Percentiles rank a stretch among this genome's conserved stretches.
phyloP scores from a whole-genome alignment of 2,329 filamentous ascomycete species.

The Metarhizium guizhouense region DNA sequence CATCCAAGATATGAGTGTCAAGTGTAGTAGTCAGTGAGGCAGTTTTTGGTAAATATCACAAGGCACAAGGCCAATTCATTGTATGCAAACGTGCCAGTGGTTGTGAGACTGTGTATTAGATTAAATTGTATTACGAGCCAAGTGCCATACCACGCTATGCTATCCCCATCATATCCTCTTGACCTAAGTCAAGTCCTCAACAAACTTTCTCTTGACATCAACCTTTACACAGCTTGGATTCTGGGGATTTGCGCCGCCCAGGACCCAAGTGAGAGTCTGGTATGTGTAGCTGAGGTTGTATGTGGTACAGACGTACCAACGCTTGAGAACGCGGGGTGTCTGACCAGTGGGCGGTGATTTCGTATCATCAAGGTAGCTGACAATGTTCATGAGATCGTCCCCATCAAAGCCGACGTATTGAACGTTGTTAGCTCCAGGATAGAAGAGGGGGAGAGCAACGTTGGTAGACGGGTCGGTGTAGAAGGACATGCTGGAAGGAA shows the following conservation, averaged over 20 bases:
- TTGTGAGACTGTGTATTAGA: too few species aligned
- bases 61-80: too few species aligned
- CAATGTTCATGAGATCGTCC: slow-evolving; percentile 6
- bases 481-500: slow-evolving; percentile 10
- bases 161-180: too few species aligned
- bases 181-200: not conserved
- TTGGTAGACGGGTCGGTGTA: slow-evolving; percentile 13
- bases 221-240: slow-evolving; percentile 15
- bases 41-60: too few species aligned
- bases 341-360: slow-evolving; percentile 1
- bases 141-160: too few species aligned
- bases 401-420: slow-evolving; percentile 16
- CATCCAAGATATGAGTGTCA: too few species aligned
- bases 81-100: too few species aligned
- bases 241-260: slow-evolving; percentile 11
- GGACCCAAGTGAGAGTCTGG: slow-evolving; percentile 11
- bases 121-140: too few species aligned
- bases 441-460: slow-evolving; percentile 12
- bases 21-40: too few species aligned
- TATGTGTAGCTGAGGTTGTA: slow-evolving; percentile 11
- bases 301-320: slow-evolving; percentile 13
- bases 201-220: slow-evolving; percentile 12
- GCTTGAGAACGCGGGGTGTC: slow-evolving; percentile 5
- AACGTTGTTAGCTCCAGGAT: slow-evolving; percentile 8
- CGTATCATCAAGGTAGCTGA: slow-evolving; percentile 13